These are phyloP conservation scores for Monilinia fructicola DNA, from an alignment of 2,329 filamentous ascomycete species.

Conservation along the genomic window DNA sequence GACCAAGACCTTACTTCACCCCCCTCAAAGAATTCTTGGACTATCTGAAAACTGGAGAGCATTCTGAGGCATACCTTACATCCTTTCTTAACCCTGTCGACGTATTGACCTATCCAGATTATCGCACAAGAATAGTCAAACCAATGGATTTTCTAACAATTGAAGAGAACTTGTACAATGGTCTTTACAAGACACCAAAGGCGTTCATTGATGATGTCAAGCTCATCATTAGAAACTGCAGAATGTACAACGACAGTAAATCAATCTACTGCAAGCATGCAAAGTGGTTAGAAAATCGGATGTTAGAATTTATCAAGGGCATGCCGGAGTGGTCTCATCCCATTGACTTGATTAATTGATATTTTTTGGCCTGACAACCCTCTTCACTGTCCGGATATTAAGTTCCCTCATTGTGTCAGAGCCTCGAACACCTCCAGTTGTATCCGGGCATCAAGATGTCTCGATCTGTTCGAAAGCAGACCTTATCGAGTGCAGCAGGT, in stretches of 20 bases:
- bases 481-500: too few relatives aligned
- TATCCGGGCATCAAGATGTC: too few relatives aligned
- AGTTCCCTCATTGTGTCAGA: too few relatives aligned
- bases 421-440: too few relatives aligned
- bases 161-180: not conserved
- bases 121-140: not conserved
- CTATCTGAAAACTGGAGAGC: not conserved
- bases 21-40: not conserved
- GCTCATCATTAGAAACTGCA: slow-evolving; percentile 15
- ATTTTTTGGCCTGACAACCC: too few relatives aligned
- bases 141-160: slow-evolving; percentile 14
- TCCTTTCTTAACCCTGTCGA: slow-evolving; percentile 3
- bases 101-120: not conserved
- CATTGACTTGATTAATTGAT: not conserved
- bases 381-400: too few relatives aligned
- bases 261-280: not conserved
- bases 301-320: not conserved
- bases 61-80: not conserved
- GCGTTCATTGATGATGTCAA: slow-evolving; percentile 12
- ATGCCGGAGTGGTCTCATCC: slow-evolving; percentile 2
- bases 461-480: too few relatives aligned
- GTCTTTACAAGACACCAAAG: slow-evolving; percentile 2
- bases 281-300: not conserved
- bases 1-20: not conserved
- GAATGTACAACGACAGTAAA: not conserved